Evolutionary conservation across 1,284 basidiomycete genomes (phyloP), one percentile per base, ranked within the genome.

Genomic region (Taiwanofungus camphoratus): DNA sequence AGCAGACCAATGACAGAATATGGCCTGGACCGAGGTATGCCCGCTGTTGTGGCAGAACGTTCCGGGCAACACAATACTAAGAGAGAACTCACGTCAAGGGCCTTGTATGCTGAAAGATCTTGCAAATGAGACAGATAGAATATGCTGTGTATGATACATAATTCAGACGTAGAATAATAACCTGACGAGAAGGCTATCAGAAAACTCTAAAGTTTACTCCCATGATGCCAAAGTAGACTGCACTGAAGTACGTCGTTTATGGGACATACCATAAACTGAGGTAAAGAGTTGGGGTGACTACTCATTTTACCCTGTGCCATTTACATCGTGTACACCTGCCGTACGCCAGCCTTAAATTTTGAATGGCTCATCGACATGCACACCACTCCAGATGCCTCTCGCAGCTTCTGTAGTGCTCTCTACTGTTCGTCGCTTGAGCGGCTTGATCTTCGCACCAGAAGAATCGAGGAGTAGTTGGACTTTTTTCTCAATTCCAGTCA

Each of bases 371-470:
- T 67, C 65, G 27, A 82, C 80, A 55, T 90, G 87, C 50, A 90
- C 61, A 33, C 87, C 87, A 60, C 82, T 87, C 88, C 87, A 91
- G 52, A 92, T 87, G 42, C 89, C 89, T 61, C 89, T 79, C 19
- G 85, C 73, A 22, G 87, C 75, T 65, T 88, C 85, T 40, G 82
- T 82, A 32, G 76, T 78, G 58, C 84, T 88, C 69, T 87, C 81
- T 26, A 92, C 82, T 16, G 76, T 72, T 48, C 78, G 72, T 19
- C 83, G 63, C 53, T 78, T 90, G 55, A 92, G 68, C 15, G 81
- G 73, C 55, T 79, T 82, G 48, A 92, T 90, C 65, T 88, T 88
- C 36, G 81, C 77, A 29, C 89, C 89, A 3, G 87, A 90, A 27
- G 89, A 79, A 62, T 90, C 88, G 38, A 92, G 76, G 29, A 92